Base-by-base conservation (phyloP, 2,329 filamentous ascomycete genomes). In the Metarhizium album region DNA sequence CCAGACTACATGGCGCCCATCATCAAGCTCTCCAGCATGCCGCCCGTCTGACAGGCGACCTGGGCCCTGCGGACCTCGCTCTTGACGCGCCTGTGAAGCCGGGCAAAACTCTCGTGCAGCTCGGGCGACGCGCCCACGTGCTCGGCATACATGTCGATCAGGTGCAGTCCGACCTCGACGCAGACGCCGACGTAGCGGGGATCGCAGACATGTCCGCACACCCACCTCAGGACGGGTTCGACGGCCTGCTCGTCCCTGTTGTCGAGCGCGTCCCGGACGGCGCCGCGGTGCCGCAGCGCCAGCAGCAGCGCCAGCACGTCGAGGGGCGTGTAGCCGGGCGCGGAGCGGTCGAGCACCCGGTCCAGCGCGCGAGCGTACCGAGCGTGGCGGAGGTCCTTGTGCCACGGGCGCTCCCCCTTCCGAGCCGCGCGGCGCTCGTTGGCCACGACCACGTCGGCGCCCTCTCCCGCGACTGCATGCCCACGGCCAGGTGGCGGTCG, bases 401-500 rank as follows among this genome's bases (percentile, higher is more conserved):
- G 90, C 91, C 93, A 98, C 5, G 70, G 62, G 45, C 83, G 81
- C 58, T 87, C 79, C 61, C 80, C 82, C 64, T 82, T 84, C 48
- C 60, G 62, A 38, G 73, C 46, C n/a, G 46, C 29, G 46, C 62
- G 72, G 37, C 66, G 71, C 40, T 86, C 82, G 58, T 87, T 84
- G 42, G 91, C 86, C 59, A 97, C 90, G 59, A 95, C 80, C 49
- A 96, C 90, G 63, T 96, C 90, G 23, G 84, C 86, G 43, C 83
- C 86, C 66, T 95, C 88, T 56, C 88, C 90, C 20, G 86, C 78
- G 87, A 94, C 61, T 93, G 85, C 83, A 97, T 91, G 65, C 91
- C 93, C 1, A 98, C 93, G 4, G 87, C 90, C 48, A 98, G 79
- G 68, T 98, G 93, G 57, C 90, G 89, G 70, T 98, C 93, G 60